Conservation (phyloP, 495 filamentous ascomycete genomes). For the Lasiosphaeria miniovina region DNA sequence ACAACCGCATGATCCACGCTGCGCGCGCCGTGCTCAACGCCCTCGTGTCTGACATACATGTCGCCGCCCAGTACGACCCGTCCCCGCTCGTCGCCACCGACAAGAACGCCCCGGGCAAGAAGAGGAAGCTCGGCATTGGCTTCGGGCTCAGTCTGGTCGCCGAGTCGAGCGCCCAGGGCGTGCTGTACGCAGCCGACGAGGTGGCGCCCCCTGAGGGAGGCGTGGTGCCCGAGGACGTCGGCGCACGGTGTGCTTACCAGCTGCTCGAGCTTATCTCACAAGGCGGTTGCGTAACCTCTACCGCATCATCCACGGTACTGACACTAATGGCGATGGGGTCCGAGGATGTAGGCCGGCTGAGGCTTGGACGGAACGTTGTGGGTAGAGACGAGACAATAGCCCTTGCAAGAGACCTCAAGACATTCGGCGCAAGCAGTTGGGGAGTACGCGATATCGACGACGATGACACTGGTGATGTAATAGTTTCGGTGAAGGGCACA, state of each 20-base stretch:
- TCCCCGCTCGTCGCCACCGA: constrained; percentile 65
- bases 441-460: constrained; percentile 70
- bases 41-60: constrained; percentile 81
- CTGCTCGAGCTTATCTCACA: constrained; percentile 76
- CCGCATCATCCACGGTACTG: constrained; percentile 67
- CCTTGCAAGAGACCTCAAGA: constrained; percentile 76
- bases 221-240: constrained; percentile 83
- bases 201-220: constrained; percentile 78
- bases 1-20: constrained; percentile 89
- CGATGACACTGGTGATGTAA: constrained; percentile 64
- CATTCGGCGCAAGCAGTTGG: constrained; percentile 83
- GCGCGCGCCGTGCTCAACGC: constrained; percentile 85
- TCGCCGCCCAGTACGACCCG: constrained; percentile 60
- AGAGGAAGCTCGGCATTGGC: constrained; percentile 59
- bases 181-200: constrained; percentile 82
- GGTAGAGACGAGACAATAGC: constrained; percentile 75
- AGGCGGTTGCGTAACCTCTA: constrained; percentile 75
- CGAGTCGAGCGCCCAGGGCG: constrained; percentile 76
- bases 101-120: constrained; percentile 52
- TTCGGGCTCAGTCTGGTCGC: constrained; percentile 90
- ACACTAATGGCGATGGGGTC: constrained; percentile 95
- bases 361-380: constrained; percentile 70
- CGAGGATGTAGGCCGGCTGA: constrained; percentile 56
- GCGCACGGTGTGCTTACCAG: constrained; percentile 82
- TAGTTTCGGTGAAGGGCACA: constrained; percentile 87